Evolutionary conservation across 306 rosid genomes (phyloP), one percentile per base, ranked within the genome.

Genomic region (Cucumis melo): DNA sequence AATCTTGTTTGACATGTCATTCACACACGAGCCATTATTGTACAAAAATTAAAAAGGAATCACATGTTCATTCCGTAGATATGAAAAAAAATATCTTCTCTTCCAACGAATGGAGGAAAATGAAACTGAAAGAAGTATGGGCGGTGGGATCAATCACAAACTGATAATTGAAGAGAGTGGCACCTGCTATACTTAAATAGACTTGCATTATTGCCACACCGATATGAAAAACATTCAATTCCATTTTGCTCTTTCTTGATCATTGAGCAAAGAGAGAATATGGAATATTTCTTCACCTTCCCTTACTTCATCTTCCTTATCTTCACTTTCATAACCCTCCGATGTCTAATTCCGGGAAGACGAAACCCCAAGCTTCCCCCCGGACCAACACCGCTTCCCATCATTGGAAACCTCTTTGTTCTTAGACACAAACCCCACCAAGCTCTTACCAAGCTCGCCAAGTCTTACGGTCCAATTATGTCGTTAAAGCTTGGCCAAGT

Each of bases 401-500:
- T 88, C 1, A 24, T 91, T 3, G 93, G 93, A 6, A 91, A 89
- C 81, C 88, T 91, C 21, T 70, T 82, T 14, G 84, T 80, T 48
- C 77, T 89, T 2, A 92, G 96, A 0, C 27, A 66, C 32, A 88
- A 84, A 17, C 91, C 90, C 1, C 93, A 91, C 61, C 68, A 81
- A 44, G 75, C 89, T 16, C 14, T 88, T 8, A 67, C 91, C 54
- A 48, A 17, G 0, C 86, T 86, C 10, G 83, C 89, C 78, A 64
- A 78, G 1, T 42, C 44, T 39, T 39, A 39, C 10, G 44, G 44
- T 7, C 87, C 93, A 20, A 85, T 91, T 1, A 86, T 89, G 70
- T 53, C 66, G 17, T n/a, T 91, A 7, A 81, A 85, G 14, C 78
- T 91, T 0, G 93, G 93, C 21, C 89, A 57, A 66, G 8, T 87